Evolutionary conservation across 345 rosid genomes (phyloP).

Genomic region (Pistacia atlantica): DNA sequence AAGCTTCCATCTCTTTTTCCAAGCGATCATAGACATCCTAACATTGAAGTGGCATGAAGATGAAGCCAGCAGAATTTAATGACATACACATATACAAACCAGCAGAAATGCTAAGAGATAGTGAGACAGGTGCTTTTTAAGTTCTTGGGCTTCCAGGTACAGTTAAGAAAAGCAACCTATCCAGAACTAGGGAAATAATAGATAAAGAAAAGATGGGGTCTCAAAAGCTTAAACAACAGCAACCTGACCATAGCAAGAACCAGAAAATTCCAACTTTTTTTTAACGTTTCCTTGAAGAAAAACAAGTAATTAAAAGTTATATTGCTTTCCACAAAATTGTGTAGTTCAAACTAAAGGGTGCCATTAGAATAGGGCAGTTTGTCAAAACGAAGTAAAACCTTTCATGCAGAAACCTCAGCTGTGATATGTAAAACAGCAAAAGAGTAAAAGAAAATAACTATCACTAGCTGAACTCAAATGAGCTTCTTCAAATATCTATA

Average conservation of each 20-base stretch:
- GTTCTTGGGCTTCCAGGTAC: background rate
- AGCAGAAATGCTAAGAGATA: constrained; percentile 6
- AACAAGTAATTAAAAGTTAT: background rate
- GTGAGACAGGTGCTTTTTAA: background rate
- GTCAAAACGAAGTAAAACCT: constrained; percentile 7
- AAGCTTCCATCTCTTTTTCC: constrained; percentile 74
- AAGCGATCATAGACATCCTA: constrained; percentile 74
- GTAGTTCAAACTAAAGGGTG: background rate
- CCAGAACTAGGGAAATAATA: background rate
- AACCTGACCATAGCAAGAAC: background rate
- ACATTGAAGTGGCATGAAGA: constrained; percentile 24
- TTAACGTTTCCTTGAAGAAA: background rate
- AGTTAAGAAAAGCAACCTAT: background rate
- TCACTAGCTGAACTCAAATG: background rate
- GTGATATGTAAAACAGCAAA: background rate
- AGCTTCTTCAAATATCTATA: constrained; percentile 25
- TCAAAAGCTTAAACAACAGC: constrained; percentile 1
- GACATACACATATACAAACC: background rate
- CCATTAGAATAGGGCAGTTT: background rate
- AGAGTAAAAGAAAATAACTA: background rate
- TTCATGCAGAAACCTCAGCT: background rate
- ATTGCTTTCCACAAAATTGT: background rate
- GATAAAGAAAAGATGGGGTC: background rate
- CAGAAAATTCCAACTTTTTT: background rate
- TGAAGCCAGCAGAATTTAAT: constrained; percentile 27